These are phyloP conservation scores for Globisporangium middletonii DNA, from an alignment of 352 stramenopile species.

Conservation along the genomic window DNA sequence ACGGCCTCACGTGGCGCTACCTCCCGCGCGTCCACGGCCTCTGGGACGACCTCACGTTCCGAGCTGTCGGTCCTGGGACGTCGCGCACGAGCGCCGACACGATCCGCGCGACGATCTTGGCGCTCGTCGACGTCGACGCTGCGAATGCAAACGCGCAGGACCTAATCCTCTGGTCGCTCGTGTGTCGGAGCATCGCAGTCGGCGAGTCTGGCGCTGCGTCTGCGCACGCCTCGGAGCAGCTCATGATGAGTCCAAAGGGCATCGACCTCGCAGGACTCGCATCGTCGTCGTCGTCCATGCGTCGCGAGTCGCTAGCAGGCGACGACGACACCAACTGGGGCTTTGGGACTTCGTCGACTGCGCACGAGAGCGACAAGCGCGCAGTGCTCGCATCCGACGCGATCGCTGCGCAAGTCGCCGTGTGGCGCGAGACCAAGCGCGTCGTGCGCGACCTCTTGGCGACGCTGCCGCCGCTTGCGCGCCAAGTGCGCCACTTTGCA, in stretches of 20 bases:
- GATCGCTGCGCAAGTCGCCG: conserved; percentile 51
- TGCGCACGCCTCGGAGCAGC: conserved; percentile 18
- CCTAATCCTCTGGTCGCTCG: conserved; percentile 64
- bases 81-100: conserved; percentile 28
- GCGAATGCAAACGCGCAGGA: conserved; percentile 35
- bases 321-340: conserved; percentile 8
- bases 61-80: conserved; percentile 18
- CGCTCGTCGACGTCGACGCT: conserved; percentile 64
- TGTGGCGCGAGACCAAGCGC: conserved; percentile 68
- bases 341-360: neutral
- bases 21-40: conserved; percentile 62
- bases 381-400: conserved; percentile 26
- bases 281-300: neutral
- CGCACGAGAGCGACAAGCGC: conserved; percentile 15
- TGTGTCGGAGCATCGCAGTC: conserved; percentile 76
- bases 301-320: neutral
- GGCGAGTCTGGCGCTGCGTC: conserved; percentile 56
- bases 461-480: conserved; percentile 58
- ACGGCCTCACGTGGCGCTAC: conserved; percentile 49
- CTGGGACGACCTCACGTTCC: conserved; percentile 57
- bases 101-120: conserved; percentile 53
- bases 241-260: conserved; percentile 77
- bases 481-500: conserved; percentile 73
- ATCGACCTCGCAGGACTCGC: conserved; percentile 18
- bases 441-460: conserved; percentile 52